Conservation (phyloP, 257 asterid genomes). For the Solanum chmielewskii region DNA sequence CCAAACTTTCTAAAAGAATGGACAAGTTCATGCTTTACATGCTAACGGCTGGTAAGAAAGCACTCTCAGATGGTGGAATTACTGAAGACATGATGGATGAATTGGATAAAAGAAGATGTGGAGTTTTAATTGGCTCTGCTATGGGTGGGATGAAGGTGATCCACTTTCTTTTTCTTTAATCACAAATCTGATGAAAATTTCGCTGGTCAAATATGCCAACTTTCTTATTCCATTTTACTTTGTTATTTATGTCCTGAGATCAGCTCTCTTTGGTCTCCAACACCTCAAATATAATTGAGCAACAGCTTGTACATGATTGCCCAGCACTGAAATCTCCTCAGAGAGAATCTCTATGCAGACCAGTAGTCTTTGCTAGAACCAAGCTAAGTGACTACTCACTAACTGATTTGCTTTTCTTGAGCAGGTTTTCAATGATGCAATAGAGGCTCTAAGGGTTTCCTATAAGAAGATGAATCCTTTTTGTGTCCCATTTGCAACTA, state of each 20-base stretch:
- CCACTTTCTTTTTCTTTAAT: not conserved
- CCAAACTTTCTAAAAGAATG: slow-evolving; percentile 86
- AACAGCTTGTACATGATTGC: not conserved
- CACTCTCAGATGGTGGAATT: slow-evolving; percentile 80
- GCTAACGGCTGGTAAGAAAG: slow-evolving; percentile 94
- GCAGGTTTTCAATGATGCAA: slow-evolving; percentile 87
- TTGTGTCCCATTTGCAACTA: slow-evolving; percentile 95
- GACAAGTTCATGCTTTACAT: slow-evolving; percentile 96
- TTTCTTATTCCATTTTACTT: not conserved
- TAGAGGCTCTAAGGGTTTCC: slow-evolving; percentile 82
- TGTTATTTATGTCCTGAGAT: not conserved
- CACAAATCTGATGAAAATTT: not conserved
- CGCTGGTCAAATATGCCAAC: not conserved
- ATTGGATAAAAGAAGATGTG: slow-evolving; percentile 68
- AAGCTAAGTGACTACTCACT: not conserved
- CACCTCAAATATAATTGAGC: not conserved
- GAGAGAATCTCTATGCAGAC: not conserved
- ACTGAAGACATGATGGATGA: slow-evolving; percentile 62
- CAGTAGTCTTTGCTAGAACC: not conserved
- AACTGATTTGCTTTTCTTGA: slow-evolving; percentile 6
- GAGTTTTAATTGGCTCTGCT: slow-evolving; percentile 91
- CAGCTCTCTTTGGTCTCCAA: not conserved
- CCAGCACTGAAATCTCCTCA: not conserved
- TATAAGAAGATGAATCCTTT: slow-evolving; percentile 92
- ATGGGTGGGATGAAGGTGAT: slow-evolving; percentile 96